Base-by-base conservation (phyloP, 1,284 basidiomycete species). In the Tilletia caries region DNA sequence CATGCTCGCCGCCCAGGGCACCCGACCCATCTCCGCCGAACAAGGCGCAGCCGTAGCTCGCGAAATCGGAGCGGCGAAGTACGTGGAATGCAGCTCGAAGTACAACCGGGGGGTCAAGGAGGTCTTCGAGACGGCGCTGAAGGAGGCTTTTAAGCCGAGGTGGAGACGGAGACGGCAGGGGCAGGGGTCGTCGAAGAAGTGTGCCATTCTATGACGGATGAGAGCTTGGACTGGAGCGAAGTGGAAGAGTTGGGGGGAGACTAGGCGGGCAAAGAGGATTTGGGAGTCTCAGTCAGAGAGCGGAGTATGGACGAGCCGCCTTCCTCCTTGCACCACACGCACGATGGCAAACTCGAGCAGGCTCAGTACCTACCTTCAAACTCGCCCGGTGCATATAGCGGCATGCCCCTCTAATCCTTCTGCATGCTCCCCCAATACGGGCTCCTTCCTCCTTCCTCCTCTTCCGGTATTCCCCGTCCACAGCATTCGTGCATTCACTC, bases 1-100 rank as follows among this genome's bases (percentile, higher is more conserved):
- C n/a, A 92, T 98, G 89, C 88, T 99, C 76, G 88, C 89, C 54
- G 93, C 95, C 1, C 95, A 98, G 81, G 94, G 95, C 2, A 91
- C 91, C 75, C 86, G 87, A 46, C 92, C 96, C 10, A 89, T 98
- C 69, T 89, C 91, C 0, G 83, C 89, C 13, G 89, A 91, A 41
- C 80, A 83, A 69, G 83, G 81, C 29, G 70, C 72, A 58, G 86
- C 86, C 54, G 90, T 96, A 20, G 93, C 94, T 18, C 89, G 89
- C 75, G 92, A 96, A 81, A 97, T 98, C 70, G 92, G 93, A 27
- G 95, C 95, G n/a, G 90, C 89, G 64, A 77, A 83, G 83, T 98
- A 98, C 83, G 86, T 92, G 74, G 95, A 99, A 85, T 99, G 95
- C 85, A 93, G 91, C 25, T 92, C 95, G 62, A 95, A 96, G 87